Base-by-base conservation (phyloP, 208 protist species). In the Leishmania aethiopica region DNA sequence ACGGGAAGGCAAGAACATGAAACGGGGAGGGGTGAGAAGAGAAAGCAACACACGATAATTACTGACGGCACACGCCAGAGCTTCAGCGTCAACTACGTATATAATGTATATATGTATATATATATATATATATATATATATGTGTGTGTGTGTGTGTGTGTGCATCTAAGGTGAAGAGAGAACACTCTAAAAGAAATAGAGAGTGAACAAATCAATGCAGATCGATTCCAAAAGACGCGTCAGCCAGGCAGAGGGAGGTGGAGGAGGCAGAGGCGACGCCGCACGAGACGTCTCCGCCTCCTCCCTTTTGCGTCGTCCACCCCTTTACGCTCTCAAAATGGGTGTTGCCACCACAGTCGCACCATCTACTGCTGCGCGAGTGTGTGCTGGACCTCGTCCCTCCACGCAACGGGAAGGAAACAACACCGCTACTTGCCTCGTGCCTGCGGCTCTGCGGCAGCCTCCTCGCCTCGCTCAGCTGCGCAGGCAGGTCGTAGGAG, bases 111-210 rank as follows among this genome's bases (percentile, higher is more conserved):
- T 11, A n/a, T 53, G 2, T 4, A 47, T 73, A 40, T 2, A 35
- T 45, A 15, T 62, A 47, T 59, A 15, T 25, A 19, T 73, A 15
- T 22, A 11, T 49, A 7, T 35, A 2, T 6, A 37, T 57, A 22
- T 75, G 3, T 55, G 37, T 28, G 25, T 35, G 42, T 75, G 70
- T 17, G 47, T 75, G 19, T 17, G 71, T 19, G n/a, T 62, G n/a
- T 15, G 72, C 51, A 77, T 74, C 69, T 74, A 74, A 74, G 69
- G 45, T 51, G 40, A 74, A 74, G 69, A 5, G 25, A 74, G 13
- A 74, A 74, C 19, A 28, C 2, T 53, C 15, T 47, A 74, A 4
- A 55, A 8, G 40, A 71, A 45, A 25, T n/a, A 55, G 2, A 22
- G 22, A 28, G 25, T 11, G 10, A 72, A n/a, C 1, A 1, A 4